phyloP scores from a whole-genome alignment of 2,329 filamentous ascomycete genomes.

The Exophiala calicioides region DNA sequence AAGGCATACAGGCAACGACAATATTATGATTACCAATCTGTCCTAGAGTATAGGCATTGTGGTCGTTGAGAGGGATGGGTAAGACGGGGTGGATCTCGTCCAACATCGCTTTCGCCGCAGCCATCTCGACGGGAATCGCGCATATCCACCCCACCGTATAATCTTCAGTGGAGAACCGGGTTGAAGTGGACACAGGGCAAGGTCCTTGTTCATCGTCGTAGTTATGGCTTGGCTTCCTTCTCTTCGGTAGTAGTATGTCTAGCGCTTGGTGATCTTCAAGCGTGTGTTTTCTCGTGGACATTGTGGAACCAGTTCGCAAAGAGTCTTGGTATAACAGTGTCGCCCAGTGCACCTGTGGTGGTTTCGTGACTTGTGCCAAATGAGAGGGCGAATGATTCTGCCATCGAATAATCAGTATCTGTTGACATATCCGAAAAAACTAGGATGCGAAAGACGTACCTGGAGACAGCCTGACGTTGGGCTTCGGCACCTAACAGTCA shows the following conservation, averaged over 20 bases:
- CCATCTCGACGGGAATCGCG: conserved; percentile 14
- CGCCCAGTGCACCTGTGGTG: not conserved
- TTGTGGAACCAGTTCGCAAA: not conserved
- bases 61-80: conserved; percentile 21
- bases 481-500: not conserved
- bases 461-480: not conserved
- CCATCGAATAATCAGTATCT: not conserved
- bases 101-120: conserved; percentile 16
- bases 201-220: not conserved
- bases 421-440: not conserved
- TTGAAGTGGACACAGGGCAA: not conserved
- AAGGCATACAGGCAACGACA: conserved; percentile 28
- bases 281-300: not conserved
- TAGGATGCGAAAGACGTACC: not conserved
- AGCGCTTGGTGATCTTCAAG: not conserved
- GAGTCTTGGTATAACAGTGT: not conserved
- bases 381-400: not conserved
- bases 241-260: not conserved
- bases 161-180: conserved; percentile 2
- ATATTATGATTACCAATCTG: conserved; percentile 30
- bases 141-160: conserved; percentile 18
- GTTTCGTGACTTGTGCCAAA: not conserved
- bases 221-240: not conserved
- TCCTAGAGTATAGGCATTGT: conserved; percentile 34
- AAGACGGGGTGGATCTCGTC: conserved; percentile 11